Base-by-base conservation (phyloP, 495 filamentous ascomycete species). In the Penicillium alfredii region DNA sequence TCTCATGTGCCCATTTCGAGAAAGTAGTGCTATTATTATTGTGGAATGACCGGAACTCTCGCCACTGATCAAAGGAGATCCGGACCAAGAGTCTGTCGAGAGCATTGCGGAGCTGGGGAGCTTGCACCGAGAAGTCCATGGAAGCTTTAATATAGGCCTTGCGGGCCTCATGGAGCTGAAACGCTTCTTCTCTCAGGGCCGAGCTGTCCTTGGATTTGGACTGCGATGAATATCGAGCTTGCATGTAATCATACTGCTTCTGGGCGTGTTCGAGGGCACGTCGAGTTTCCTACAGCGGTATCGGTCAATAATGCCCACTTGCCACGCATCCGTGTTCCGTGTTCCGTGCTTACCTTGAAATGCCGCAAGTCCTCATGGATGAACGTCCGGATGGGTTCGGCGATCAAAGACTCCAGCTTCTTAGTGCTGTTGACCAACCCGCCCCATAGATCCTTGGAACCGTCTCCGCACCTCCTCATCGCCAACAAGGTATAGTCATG, bases 141-240 rank as follows among this genome's bases (percentile, higher is more conserved):
- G 86, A 88, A 0, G 88, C 83, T 61, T 85, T 90, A 14, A 96
- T 71, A 52, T 97, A 98, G 11, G 80, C 78, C 59, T 88, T 90
- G 31, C 90, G 78, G 10, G 88, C 84, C 71, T 97, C 93, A 45
- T 94, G 92, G 22, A 98, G 79, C 57, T 92, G 82, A 51, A 97
- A 98, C 0, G 93, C 90, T 61, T 98, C 92, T 58, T 98, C 92
- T 30, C 93, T 71, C 34, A 98, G 67, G 1, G 86, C 74, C 8
- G 87, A 94, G 5, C 88, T 76, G 56, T 98, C 92, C 61, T 96
- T 97, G 3, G 86, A 82, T 63, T 94, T 98, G 19, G 80, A 82
- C 61, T 95, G 90, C 4, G 71, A 66, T 3, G 83, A 72, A 53
- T 93, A 96, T 28, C 88, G 75, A 19, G 86, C 73, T 26, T 93